These are phyloP conservation scores for Pseudozyma pruni DNA, from an alignment of 1,284 basidiomycete species.

Conservation along the genomic window DNA sequence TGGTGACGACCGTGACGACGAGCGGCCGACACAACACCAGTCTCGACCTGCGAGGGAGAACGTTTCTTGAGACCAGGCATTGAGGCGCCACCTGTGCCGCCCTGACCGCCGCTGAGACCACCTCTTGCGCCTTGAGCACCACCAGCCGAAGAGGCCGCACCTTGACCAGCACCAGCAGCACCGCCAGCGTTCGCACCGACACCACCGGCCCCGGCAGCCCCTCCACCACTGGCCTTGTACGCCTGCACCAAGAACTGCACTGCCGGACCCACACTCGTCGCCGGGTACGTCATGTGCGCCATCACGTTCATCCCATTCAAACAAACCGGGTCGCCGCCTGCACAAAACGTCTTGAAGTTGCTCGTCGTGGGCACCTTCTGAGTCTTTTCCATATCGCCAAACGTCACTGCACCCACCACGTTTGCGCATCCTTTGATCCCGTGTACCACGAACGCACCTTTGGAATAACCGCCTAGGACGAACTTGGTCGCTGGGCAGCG, in stretches of 20 bases:
- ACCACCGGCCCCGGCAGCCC: constrained; percentile 1
- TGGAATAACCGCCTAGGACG: constrained; percentile 26
- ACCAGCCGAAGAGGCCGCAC: neutral
- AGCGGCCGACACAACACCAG: neutral
- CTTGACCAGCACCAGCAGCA: neutral
- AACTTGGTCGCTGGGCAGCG: constrained; percentile 33
- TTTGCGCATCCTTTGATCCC: constrained; percentile 9
- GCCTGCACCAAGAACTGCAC: constrained; percentile 31
- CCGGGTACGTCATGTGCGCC: constrained; percentile 29
- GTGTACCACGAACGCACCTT: constrained; percentile 40
- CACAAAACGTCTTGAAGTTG: constrained; percentile 25
- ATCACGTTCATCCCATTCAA: constrained; percentile 26
- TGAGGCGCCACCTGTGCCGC: neutral
- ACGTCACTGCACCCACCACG: constrained; percentile 38
- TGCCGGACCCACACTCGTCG: constrained; percentile 3
- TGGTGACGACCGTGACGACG: constrained; percentile 1
- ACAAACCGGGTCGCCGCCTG: constrained; percentile 34
- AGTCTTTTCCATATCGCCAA: constrained; percentile 36
- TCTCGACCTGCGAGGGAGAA: neutral
- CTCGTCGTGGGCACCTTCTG: constrained; percentile 11
- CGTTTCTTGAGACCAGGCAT: constrained; percentile 7
- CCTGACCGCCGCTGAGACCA: constrained; percentile 5
- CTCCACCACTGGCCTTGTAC: constrained; percentile 10
- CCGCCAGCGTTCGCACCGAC: neutral
- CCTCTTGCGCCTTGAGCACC: constrained; percentile 3